Base-by-base conservation (phyloP, 495 filamentous ascomycete species). In the Talaromyces nanjingensis region DNA sequence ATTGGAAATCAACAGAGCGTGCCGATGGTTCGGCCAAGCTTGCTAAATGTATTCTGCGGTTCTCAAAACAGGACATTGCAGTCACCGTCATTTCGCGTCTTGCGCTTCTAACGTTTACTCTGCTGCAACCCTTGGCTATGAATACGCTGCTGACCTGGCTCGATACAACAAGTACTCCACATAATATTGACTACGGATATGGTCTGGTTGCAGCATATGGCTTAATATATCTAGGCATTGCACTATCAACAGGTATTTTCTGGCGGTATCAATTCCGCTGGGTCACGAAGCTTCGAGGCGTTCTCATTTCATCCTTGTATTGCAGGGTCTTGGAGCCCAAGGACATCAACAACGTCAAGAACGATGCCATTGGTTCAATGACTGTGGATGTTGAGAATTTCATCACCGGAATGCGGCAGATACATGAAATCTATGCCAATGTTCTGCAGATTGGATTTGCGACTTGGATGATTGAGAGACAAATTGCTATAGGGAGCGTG, bases 181-280 rank as follows among this genome's bases (percentile, higher is more conserved):
- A 37, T 12, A 18, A 49, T 34, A 45, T 29, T 60, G 64, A 61
- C 53, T 56, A 72, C 24, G 84, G 87, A 6, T 87, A 88, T 68
- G 87, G 86, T 2, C 71, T 89, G 59, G 86, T 90, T 63, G 86
- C 83, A 12, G 87, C 86, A 2, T 85, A 83, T 64, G 68, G 80
- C 25, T 62, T 87, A 6, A 83, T 90, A 0, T 90, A 89, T 64
- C 65, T 76, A 24, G 86, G 86, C 0, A 79, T 89, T 25, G 86
- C 84, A 6, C 77, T 88, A n/a, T 42, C 57, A 29, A 49, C 16
- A 24, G 33, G 37, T 14, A 49, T 31, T 49, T 52, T 24, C 9
- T 53, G 37, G 42, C 20, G 37, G 6, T 24, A 52, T 37, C 49
- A 31, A 11, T 52, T 62, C 60, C 42, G 60, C 27, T 34, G 29